Evolutionary conservation across 1,284 basidiomycete genomes (phyloP), one percentile per base, ranked within the genome.

Genomic region (Trametes sp.): DNA sequence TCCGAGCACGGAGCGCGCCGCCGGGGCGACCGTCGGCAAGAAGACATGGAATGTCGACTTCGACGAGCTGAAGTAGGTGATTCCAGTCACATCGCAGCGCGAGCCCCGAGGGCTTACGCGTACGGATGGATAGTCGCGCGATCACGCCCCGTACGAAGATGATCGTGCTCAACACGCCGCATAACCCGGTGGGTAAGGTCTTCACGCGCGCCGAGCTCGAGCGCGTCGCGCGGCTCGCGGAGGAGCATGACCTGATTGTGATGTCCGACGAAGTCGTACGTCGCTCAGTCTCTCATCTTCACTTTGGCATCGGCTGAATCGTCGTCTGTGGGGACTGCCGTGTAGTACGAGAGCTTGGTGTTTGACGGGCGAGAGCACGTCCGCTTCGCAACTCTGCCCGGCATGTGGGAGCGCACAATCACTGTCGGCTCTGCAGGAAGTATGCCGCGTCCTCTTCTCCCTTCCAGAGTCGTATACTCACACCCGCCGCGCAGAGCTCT

Each of bases 341-440:
- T 59, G 41, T 63, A 94, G 90, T 99, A 99, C 77, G 97, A 99
- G 72, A 93, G 90, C 72, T 86, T 99, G 35, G 88, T 96, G 6
- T 98, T 91, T 71, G 94, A 96, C 69, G 87, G 83, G 29, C 87
- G 89, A 68, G 87, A 96, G 72, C 98, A 98, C 75, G 81, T 95
- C 57, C 90, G 96, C 59, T 92, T 99, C 69, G 96, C 96, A 1
- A 92, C 83, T 26, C 83, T 98, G 26, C 95, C 95, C 9, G 93
- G 95, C n/a, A 98, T 98, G 95, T 99, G 96, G 96, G 93, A 98
- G 67, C 89, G 93, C 45, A 95, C 93, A 0, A 80, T 95, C 58
- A 94, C 93, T 1, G 87, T 94, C 38, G 86, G 89, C 21, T 93
- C 90, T 7, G 92, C 88, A 13, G 92, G 92, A 65, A 90, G 87